Conservation (phyloP, 192 early-diverging fungal species). For the Chytriomyces sp. region DNA sequence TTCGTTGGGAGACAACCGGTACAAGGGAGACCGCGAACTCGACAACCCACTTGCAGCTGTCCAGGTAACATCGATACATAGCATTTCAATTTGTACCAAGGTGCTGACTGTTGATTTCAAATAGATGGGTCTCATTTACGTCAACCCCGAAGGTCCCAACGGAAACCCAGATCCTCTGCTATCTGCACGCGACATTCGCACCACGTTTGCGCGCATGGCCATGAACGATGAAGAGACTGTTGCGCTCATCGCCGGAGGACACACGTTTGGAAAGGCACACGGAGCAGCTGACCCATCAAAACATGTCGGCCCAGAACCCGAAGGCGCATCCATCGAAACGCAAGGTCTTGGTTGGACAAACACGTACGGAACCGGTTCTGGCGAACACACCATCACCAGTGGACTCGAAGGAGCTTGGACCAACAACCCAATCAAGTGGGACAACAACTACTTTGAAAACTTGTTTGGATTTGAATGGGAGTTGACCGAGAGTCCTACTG, state of each 20-base stretch:
- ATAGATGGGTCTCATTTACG: slow-evolving; percentile 41
- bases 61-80: background rate
- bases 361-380: slow-evolving; percentile 38
- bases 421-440: slow-evolving; percentile 34
- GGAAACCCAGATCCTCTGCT: slow-evolving; percentile 28
- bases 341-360: slow-evolving; percentile 29
- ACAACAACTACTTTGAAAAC: slow-evolving; percentile 45
- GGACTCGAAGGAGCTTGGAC: slow-evolving; percentile 45
- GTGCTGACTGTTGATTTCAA: too few species aligned
- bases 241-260: slow-evolving; percentile 35
- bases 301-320: slow-evolving; percentile 23
- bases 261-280: slow-evolving; percentile 34
- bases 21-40: slow-evolving; percentile 20
- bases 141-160: slow-evolving; percentile 35
- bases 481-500: slow-evolving; percentile 38
- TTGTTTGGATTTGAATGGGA: slow-evolving; percentile 37
- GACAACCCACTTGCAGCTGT: slow-evolving; percentile 32
- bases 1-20: slow-evolving; percentile 22
- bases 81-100: too few species aligned
- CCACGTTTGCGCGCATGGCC: slow-evolving; percentile 41
- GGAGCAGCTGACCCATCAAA: slow-evolving; percentile 34
- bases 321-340: slow-evolving; percentile 24
- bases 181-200: slow-evolving; percentile 29
- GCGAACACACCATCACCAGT: slow-evolving; percentile 34
- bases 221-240: slow-evolving; percentile 80